phyloP scores from a whole-genome alignment of 306 rosid genomes.

The Acacia confusa region DNA sequence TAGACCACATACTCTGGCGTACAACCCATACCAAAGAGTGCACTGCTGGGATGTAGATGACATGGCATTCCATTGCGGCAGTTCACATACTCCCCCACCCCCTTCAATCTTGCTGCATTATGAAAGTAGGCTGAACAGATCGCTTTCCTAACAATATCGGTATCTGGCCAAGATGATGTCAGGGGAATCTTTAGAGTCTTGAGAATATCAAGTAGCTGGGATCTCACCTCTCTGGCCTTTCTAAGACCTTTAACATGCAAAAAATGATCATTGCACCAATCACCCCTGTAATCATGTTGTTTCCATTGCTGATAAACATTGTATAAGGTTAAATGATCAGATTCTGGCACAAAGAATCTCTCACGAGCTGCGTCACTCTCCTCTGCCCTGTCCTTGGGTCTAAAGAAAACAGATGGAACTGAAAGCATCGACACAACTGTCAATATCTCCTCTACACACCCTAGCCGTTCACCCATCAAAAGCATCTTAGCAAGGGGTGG shows the following conservation, averaged over 20 bases:
- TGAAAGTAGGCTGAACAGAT: slow-evolving; percentile 96
- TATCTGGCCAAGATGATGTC: slow-evolving; percentile 76
- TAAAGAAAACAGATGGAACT: slow-evolving; percentile 93
- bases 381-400: slow-evolving; percentile 94
- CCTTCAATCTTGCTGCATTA: slow-evolving; percentile 87
- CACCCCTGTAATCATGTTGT: slow-evolving; percentile 93
- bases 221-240: slow-evolving; percentile 95
- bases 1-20: slow-evolving; percentile 91
- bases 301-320: slow-evolving; percentile 98
- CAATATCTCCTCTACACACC: slow-evolving; percentile 83
- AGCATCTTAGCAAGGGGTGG: slow-evolving; percentile 99
- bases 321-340: slow-evolving; percentile 87
- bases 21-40: slow-evolving; percentile 96
- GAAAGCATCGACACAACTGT: slow-evolving; percentile 98
- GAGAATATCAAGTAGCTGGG: slow-evolving; percentile 88
- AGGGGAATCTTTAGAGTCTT: slow-evolving; percentile 82
- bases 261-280: slow-evolving; percentile 95
- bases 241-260: slow-evolving; percentile 90
- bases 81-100: slow-evolving; percentile 95
- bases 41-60: slow-evolving; percentile 97
- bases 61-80: slow-evolving; percentile 89
- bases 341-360: slow-evolving; percentile 85
- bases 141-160: slow-evolving; percentile 87
- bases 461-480: slow-evolving; percentile 79
- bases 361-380: slow-evolving; percentile 99